Evolutionary conservation across 305 asterid genomes (phyloP).

Genomic region (Fraxinus ornus): DNA sequence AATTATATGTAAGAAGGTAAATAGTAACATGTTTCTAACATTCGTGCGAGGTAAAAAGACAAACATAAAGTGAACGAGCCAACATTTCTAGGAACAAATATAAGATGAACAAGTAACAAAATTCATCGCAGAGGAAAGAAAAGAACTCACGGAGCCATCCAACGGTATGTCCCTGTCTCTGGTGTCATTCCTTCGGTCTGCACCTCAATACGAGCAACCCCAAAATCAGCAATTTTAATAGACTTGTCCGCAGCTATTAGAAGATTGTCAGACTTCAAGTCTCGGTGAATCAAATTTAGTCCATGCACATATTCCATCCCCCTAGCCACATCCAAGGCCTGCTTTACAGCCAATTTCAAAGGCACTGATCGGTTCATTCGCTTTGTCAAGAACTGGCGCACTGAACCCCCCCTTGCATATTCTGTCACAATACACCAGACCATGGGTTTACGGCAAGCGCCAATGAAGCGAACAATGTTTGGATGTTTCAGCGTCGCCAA

Average conservation of each 20-base stretch:
- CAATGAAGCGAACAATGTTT: conserved; percentile 88
- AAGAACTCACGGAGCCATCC: conserved; percentile 98
- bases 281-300: conserved; percentile 81
- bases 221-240: conserved; percentile 94
- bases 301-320: conserved; percentile 97
- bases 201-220: conserved; percentile 96
- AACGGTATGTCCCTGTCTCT: conserved; percentile 97
- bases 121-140: background rate
- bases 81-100: conserved; percentile 3
- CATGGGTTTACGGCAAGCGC: conserved; percentile 94
- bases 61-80: background rate
- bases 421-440: conserved; percentile 98
- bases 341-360: conserved; percentile 88
- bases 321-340: conserved; percentile 95
- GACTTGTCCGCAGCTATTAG: conserved; percentile 86
- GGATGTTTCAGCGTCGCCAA: conserved; percentile 87
- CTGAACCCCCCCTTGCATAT: conserved; percentile 98
- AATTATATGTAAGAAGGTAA: background rate
- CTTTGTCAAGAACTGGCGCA: conserved; percentile 83
- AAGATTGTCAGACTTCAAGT: conserved; percentile 93
- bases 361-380: conserved; percentile 90
- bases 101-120: background rate
- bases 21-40: background rate
- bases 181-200: conserved; percentile 99
- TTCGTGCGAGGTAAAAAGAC: background rate